phyloP scores from a whole-genome alignment of 768 basidiomycete genomes.

The Lyophyllum decastes region DNA sequence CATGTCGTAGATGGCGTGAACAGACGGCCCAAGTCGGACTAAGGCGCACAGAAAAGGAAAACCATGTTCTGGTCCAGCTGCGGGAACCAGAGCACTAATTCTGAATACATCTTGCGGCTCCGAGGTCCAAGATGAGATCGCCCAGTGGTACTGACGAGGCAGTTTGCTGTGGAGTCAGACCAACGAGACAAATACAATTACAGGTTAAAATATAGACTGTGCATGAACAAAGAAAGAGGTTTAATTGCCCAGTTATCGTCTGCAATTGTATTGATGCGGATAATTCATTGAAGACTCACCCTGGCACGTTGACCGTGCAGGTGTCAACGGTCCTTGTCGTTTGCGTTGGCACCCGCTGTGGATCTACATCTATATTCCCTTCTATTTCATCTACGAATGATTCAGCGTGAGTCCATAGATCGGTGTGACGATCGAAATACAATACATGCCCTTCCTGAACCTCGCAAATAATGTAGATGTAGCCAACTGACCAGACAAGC shows the following conservation, averaged over 20 bases:
- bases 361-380: neutral
- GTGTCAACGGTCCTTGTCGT: neutral
- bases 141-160: neutral
- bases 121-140: neutral
- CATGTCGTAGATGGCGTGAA: neutral
- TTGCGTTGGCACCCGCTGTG: neutral
- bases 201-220: neutral
- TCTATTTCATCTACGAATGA: neutral
- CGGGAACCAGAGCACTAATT: neutral
- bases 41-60: neutral
- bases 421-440: neutral
- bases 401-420: neutral
- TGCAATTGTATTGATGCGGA: neutral
- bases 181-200: neutral
- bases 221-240: neutral
- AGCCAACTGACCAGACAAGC: neutral
- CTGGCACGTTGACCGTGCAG: neutral
- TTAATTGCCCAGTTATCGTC: conserved; percentile 1
- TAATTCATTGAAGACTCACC: neutral
- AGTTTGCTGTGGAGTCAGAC: neutral
- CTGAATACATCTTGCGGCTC: neutral
- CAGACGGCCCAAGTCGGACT: neutral
- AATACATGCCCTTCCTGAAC: neutral
- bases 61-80: neutral
- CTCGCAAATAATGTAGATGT: too few relatives aligned